Conservation (phyloP, 2,329 filamentous ascomycete species). For the Nothopassalora personata region DNA sequence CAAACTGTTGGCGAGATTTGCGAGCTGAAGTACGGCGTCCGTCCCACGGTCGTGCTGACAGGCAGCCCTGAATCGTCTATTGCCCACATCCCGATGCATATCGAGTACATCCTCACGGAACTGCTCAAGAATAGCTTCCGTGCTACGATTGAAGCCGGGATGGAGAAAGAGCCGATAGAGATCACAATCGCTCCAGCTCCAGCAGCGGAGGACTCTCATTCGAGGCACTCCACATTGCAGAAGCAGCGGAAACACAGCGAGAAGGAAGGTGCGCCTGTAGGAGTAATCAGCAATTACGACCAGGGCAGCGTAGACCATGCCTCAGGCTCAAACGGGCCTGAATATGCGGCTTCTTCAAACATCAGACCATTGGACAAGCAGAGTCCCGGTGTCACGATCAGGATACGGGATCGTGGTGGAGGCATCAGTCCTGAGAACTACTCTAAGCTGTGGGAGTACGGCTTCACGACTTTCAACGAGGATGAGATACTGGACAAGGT, state of each 20-base stretch:
- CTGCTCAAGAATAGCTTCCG: constrained; percentile 95
- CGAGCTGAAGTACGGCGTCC: constrained; percentile 88
- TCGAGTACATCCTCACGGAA: constrained; percentile 96
- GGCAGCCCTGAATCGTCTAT: constrained; percentile 85
- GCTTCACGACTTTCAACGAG: constrained; percentile 89
- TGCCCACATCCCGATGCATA: constrained; percentile 88
- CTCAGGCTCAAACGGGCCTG: constrained; percentile 23
- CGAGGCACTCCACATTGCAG: constrained; percentile 11
- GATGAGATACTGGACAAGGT: constrained; percentile 50
- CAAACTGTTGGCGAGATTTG: constrained; percentile 93
- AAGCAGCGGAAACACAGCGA: constrained; percentile 14
- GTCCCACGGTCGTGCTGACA: constrained; percentile 73
- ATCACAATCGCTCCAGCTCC: constrained; percentile 79
- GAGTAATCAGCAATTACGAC: constrained; percentile 30
- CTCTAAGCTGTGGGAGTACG: constrained; percentile 91
- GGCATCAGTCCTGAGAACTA: constrained; percentile 82
- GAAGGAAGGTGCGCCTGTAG: constrained; percentile 13
- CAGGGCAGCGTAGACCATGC: constrained; percentile 36
- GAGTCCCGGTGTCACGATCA: constrained; percentile 81
- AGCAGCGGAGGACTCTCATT: constrained; percentile 37
- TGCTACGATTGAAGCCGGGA: constrained; percentile 80
- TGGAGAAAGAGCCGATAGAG: constrained; percentile 74
- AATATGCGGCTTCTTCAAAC: constrained; percentile 28
- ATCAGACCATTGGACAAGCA: constrained; percentile 46
- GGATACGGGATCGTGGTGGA: constrained; percentile 91